Percentiles rank a stretch among this genome's conserved stretches.
Evolutionary conservation across 1,284 basidiomycete genomes (phyloP).

Genomic region (Stygiomarasmius scandens): DNA sequence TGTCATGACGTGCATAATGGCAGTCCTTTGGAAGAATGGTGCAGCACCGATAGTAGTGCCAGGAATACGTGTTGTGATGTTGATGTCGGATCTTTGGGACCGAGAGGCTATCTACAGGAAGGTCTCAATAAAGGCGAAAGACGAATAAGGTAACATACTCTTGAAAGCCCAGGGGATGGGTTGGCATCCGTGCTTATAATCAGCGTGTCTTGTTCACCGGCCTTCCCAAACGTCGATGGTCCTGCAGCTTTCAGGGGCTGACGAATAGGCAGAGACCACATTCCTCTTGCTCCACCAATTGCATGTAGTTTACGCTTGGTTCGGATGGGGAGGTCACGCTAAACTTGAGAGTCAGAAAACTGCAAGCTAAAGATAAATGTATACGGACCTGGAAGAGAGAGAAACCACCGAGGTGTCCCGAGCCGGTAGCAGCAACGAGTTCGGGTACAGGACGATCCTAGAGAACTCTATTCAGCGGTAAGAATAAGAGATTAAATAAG

Average conservation of each 20-base stretch:
- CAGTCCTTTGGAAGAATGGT: conserved; percentile 82
- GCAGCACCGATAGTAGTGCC: conserved; percentile 80
- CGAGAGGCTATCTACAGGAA: neutral
- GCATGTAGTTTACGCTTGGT: conserved; percentile 82
- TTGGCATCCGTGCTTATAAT: conserved; percentile 83
- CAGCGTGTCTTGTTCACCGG: conserved; percentile 68
- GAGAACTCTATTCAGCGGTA: conserved; percentile 8
- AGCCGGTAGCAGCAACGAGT: conserved; percentile 83
- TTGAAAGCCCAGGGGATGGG: conserved; percentile 78
- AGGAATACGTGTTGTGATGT: conserved; percentile 74
- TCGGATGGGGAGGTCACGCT: conserved; percentile 80
- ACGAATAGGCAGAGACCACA: conserved; percentile 83
- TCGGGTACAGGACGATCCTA: conserved; percentile 82
- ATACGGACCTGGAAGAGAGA: conserved; percentile 81
- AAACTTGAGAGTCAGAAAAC: conserved; percentile 5
- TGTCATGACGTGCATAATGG: conserved; percentile 81
- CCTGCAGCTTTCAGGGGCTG: conserved; percentile 60
- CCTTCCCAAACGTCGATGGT: conserved; percentile 25
- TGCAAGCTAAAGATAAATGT: conserved; percentile 1
- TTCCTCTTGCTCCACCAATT: conserved; percentile 75
- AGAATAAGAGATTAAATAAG: neutral
- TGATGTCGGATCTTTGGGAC: conserved; percentile 35
- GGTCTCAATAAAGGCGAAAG: neutral
- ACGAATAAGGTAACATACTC: conserved; percentile 41
- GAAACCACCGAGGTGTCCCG: conserved; percentile 75